phyloP scores from a whole-genome alignment of 1,139 yeast genomes.

The Scheffersomyces quercinus region DNA sequence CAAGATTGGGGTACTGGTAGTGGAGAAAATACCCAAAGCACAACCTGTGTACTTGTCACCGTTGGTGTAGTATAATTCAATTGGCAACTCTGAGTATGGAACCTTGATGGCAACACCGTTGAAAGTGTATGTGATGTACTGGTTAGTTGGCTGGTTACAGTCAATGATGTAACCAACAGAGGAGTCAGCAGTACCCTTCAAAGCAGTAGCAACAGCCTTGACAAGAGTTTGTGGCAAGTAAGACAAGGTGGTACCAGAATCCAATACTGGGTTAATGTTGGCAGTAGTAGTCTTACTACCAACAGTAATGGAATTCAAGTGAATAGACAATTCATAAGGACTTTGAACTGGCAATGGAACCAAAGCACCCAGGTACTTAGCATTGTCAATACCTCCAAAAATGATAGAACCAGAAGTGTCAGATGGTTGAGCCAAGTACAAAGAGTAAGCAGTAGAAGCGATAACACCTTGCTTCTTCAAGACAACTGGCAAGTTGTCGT shows the following conservation, averaged over 20 bases:
- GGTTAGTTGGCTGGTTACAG: conserved; percentile 5
- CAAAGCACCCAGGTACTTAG: conserved; percentile 18
- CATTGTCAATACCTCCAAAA: conserved; percentile 21
- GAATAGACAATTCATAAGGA: conserved; percentile 5
- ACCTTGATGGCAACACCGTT: conserved; percentile 9
- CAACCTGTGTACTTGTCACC: neutral
- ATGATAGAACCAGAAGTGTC: conserved; percentile 16
- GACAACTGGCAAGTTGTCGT: conserved; percentile 21
- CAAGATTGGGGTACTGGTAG: conserved; percentile 10
- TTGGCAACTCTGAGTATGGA: conserved; percentile 8
- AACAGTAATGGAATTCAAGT: conserved; percentile 7
- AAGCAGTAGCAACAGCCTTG: conserved; percentile 9
- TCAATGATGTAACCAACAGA: conserved; percentile 1
- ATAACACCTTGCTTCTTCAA: conserved; percentile 23
- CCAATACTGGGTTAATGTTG: conserved; percentile 13
- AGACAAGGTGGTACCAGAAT: conserved; percentile 20
- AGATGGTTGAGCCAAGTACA: conserved; percentile 16
- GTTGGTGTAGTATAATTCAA: conserved; percentile 1
- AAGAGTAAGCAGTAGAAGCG: conserved; percentile 20
- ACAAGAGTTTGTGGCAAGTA: conserved; percentile 11
- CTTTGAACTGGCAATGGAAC: conserved; percentile 6
- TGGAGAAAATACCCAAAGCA: neutral
- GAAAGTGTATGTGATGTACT: conserved; percentile 1
- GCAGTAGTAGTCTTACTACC: conserved; percentile 3
- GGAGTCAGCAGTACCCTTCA: conserved; percentile 1